Percentiles rank a stretch among this genome's conserved stretches.
Conservation (phyloP, 2,329 filamentous ascomycete species). For the Clonostachys byssicola region DNA sequence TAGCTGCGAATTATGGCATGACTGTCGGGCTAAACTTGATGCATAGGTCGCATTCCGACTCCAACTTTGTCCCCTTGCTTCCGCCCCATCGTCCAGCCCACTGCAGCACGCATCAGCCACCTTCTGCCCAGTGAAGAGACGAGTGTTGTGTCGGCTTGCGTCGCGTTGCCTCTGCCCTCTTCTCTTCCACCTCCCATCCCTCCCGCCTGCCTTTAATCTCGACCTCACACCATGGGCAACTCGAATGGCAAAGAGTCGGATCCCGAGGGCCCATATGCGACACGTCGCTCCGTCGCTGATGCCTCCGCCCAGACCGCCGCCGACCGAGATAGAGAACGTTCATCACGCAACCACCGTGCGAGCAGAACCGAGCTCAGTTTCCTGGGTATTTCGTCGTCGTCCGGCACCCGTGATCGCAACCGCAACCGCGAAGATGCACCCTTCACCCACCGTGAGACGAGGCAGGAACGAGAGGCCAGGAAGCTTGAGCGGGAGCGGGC, state of each 20-base stretch:
- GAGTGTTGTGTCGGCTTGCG: background rate
- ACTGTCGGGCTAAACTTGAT: too few species aligned
- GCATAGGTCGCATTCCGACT: too few species aligned
- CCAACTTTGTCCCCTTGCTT: too few species aligned
- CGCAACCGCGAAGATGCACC: conserved; percentile 33
- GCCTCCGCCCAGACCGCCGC: background rate
- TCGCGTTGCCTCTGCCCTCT: background rate
- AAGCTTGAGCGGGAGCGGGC: conserved; percentile 78
- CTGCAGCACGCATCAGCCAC: too few species aligned
- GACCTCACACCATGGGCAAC: conserved; percentile 1
- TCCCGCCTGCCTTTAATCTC: too few species aligned
- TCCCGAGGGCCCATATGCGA: conserved; percentile 1
- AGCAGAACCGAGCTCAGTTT: conserved; percentile 42
- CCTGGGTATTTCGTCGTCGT: conserved; percentile 33
- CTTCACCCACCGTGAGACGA: conserved; percentile 75
- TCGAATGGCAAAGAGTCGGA: conserved; percentile 1
- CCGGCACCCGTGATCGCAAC: conserved; percentile 28
- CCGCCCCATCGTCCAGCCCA: too few species aligned
- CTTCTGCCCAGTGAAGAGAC: too few species aligned
- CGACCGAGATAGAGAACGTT: background rate
- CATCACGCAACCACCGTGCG: background rate
- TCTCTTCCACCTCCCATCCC: background rate
- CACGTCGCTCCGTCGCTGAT: conserved; percentile 1
- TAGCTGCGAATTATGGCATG: too few species aligned
- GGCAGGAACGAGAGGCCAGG: conserved; percentile 84